Evolutionary conservation across 306 rosid species (phyloP).

Genomic region (Acmispon strigosus): DNA sequence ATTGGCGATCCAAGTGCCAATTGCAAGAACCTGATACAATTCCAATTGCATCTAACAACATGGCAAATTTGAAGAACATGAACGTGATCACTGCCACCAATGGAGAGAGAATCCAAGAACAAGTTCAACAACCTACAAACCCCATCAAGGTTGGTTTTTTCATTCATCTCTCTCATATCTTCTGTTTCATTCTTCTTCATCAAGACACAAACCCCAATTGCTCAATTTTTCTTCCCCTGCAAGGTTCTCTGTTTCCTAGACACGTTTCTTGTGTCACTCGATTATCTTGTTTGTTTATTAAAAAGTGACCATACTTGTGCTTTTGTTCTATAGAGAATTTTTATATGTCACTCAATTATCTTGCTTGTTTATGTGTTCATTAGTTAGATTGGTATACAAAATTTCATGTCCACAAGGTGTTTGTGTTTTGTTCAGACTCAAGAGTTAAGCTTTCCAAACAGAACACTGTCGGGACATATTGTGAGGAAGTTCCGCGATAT

Average conservation of each 20-base stretch:
- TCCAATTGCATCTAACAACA: not conserved
- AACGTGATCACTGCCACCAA: not conserved
- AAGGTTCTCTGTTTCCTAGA: not conserved
- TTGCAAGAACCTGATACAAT: not conserved
- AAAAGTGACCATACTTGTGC: not conserved
- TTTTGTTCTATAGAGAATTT: not conserved
- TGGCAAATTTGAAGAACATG: slow-evolving; percentile 13
- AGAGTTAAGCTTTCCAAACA: slow-evolving; percentile 17
- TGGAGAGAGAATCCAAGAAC: not conserved
- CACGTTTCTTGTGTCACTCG: not conserved
- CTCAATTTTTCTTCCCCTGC: not conserved
- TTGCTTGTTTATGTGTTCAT: not conserved
- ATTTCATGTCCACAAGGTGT: not conserved
- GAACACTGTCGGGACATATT: slow-evolving; percentile 12
- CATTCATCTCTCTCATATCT: too few relatives aligned
- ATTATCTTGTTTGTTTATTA: not conserved
- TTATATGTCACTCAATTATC: too few relatives aligned
- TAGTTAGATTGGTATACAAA: not conserved
- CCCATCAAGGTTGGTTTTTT: slow-evolving; percentile 23
- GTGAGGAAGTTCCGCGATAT: slow-evolving; percentile 13
- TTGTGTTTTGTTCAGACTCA: slow-evolving; percentile 25
- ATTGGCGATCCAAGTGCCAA: not conserved
- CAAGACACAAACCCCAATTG: not conserved
- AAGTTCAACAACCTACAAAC: not conserved
- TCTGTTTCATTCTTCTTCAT: slow-evolving; percentile 11